Conservation (phyloP, 78 protist species). For the Pigoraptor vietnamica region DNA sequence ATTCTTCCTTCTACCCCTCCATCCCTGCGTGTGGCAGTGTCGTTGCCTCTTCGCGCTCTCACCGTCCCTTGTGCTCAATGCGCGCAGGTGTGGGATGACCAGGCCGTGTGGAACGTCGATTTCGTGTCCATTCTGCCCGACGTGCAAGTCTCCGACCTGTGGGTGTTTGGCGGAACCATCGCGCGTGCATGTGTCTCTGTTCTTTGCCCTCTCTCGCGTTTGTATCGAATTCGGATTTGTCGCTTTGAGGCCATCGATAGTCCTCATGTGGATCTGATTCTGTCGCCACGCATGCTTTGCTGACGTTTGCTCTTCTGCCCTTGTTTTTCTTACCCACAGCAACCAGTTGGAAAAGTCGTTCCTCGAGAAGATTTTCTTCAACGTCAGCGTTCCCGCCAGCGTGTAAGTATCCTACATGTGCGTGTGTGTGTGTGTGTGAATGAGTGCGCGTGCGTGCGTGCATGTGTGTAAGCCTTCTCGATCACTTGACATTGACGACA, state of each 20-base stretch:
- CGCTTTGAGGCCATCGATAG: neutral
- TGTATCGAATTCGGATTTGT: neutral
- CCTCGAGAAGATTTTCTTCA: neutral
- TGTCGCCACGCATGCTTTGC: neutral
- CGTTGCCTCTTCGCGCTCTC: neutral
- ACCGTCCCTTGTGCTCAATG: neutral
- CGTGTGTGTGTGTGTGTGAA: neutral
- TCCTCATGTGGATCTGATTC: neutral
- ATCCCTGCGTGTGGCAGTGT: neutral
- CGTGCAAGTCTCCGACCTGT: neutral
- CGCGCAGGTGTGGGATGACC: conserved; percentile 64
- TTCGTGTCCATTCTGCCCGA: conserved; percentile 42
- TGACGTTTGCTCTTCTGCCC: neutral
- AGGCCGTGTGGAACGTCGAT: conserved; percentile 78
- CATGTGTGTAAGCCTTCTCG: neutral
- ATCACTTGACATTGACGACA: conserved; percentile 41
- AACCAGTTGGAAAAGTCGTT: neutral
- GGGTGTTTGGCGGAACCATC: no score
- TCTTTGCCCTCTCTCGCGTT: neutral
- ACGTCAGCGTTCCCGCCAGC: neutral
- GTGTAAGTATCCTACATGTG: no score
- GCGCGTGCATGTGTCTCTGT: neutral
- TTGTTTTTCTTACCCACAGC: neutral
- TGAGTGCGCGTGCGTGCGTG: neutral
- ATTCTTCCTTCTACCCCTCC: neutral